phyloP scores from a whole-genome alignment of 352 stramenopile genomes.

The Globisporangium rhizosaccharum region DNA sequence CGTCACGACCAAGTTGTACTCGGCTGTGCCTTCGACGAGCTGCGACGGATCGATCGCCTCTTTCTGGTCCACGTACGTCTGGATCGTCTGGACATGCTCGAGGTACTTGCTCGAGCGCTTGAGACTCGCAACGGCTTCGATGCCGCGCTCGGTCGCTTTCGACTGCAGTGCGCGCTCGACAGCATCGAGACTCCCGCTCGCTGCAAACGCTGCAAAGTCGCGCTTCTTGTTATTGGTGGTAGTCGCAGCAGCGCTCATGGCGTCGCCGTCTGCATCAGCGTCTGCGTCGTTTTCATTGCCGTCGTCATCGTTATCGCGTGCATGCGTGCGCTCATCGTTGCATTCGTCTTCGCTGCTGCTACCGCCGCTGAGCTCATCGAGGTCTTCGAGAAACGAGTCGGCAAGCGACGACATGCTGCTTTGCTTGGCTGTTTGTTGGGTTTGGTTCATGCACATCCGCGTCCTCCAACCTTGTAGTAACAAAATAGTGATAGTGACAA shows the following conservation, averaged over 20 bases:
- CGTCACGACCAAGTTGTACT: constrained; percentile 85
- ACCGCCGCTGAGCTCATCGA: constrained; percentile 82
- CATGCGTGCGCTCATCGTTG: constrained; percentile 6
- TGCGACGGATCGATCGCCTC: constrained; percentile 23
- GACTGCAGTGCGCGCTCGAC: constrained; percentile 33
- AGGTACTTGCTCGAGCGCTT: constrained; percentile 72
- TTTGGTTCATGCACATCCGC: background rate
- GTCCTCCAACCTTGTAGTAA: too few relatives aligned
- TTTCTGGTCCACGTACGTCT: constrained; percentile 38
- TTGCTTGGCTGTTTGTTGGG: background rate
- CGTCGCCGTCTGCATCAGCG: constrained; percentile 19
- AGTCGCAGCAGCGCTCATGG: constrained; percentile 10
- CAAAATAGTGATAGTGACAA: too few relatives aligned
- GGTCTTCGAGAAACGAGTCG: constrained; percentile 86
- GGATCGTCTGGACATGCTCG: constrained; percentile 64
- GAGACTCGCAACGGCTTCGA: constrained; percentile 59
- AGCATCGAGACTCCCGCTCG: constrained; percentile 19
- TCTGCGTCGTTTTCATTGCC: constrained; percentile 17
- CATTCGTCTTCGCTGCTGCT: constrained; percentile 68
- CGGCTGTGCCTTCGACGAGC: constrained; percentile 55
- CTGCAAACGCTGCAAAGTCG: constrained; percentile 16
- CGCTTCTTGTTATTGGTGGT: constrained; percentile 18
- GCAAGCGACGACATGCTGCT: constrained; percentile 70
- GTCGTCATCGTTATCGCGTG: constrained; percentile 6
- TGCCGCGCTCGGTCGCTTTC: constrained; percentile 40